Evolutionary conservation across 108 stramenopile species (phyloP), one percentile per base, ranked within the genome.

Genomic region (Skeletonema tropicum): DNA sequence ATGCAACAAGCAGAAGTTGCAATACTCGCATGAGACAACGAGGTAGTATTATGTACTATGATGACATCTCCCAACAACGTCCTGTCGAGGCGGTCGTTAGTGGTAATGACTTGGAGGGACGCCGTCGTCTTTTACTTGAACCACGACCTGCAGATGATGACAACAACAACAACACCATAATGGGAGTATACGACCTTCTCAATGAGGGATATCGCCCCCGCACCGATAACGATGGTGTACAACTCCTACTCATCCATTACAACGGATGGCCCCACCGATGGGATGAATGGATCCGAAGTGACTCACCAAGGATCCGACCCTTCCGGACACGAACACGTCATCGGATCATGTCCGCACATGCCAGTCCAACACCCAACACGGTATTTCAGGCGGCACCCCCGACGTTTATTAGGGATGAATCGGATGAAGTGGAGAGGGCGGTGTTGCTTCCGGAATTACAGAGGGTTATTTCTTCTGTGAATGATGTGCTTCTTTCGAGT

Each of bases 181-280:
- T 72, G 5, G 82, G 73, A 21, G 77, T 35, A 48, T 58, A 17
- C n/a, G 31, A 30, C 15, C 30, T 61, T 46, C 29, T 73, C 23
- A 68, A 76, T 45, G 74, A 70, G 35, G 70, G 83, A 36, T 76
- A 60, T 29, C 68, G 74, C 15, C 55, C 71, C 31, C 64, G 74
- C 4, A 48, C 71, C 15, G 89, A 81, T 61, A 95, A 96, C 58
- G 75, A 88, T 7, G 83, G 80, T 21, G 89, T 93, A 4, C 87
- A 92, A 66, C 75, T 95, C 9, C 67, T 94, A 29, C 77, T 89
- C 21, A 90, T 99, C 49, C 97, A 97, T 79, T 99, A 99, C 92
- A 97, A 98, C 80, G 98, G 98, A 33, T 99, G 98, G 98, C 97
- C 98, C 1, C 83, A 89, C 38, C 90, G 97, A 12, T 99, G 98